phyloP scores from a whole-genome alignment of 2,329 filamentous ascomycete genomes.

The Trichoderma gracile region DNA sequence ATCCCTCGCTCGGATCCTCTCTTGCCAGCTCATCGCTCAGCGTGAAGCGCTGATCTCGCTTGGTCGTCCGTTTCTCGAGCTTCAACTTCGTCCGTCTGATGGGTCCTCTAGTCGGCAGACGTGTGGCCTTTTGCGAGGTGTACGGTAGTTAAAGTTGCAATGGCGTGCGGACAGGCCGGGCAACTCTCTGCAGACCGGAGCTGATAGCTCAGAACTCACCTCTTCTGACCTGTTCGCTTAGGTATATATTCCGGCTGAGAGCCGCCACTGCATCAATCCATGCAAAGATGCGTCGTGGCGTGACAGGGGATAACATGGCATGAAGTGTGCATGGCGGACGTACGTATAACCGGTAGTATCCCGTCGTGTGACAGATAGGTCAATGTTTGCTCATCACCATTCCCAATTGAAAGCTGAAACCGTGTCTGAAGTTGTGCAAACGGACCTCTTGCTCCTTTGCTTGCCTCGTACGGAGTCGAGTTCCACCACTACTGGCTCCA shows the following conservation, averaged over 20 bases:
- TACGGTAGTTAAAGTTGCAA: neutral
- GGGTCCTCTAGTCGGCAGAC: too few relatives aligned
- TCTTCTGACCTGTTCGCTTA: neutral
- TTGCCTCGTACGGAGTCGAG: neutral
- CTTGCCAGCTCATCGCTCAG: too few relatives aligned
- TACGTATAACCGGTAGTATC: neutral
- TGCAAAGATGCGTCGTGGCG: neutral
- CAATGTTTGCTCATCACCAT: neutral
- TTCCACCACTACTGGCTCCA: neutral
- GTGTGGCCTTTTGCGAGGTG: neutral
- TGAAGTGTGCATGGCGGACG: neutral
- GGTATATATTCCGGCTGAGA: neutral
- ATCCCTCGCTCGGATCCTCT: too few relatives aligned
- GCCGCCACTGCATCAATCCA: neutral
- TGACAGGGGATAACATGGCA: neutral
- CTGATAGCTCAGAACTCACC: conserved; percentile 19
- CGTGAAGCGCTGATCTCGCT: neutral
- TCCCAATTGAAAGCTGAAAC: neutral
- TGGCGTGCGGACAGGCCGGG: neutral
- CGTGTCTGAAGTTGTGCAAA: neutral
- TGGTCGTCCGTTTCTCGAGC: neutral
- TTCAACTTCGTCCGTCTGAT: neutral
- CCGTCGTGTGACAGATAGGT: neutral
- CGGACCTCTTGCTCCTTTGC: neutral
- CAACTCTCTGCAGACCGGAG: neutral